These are phyloP conservation scores for Elaphomyces granulatus DNA, from an alignment of 495 filamentous ascomycete genomes.

Conservation along the genomic window DNA sequence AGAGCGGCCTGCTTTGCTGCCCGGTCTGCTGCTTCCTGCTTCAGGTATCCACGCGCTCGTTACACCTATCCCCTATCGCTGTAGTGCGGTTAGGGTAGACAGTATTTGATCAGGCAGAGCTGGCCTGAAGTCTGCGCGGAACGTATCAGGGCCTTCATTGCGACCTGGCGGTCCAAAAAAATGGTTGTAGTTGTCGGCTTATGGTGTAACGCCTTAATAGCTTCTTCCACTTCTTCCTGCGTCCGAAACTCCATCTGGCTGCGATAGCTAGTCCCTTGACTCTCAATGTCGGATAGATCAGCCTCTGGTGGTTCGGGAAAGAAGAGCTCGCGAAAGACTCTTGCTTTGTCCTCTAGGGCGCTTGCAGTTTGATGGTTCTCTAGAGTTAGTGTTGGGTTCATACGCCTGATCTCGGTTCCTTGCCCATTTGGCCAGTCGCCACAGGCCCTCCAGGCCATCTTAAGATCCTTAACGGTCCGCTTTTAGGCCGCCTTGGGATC, in stretches of 20 bases:
- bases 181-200: too few relatives aligned
- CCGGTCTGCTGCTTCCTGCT: too few relatives aligned
- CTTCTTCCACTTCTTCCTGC: conserved; percentile 9
- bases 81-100: too few relatives aligned
- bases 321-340: conserved; percentile 11
- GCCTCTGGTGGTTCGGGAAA: conserved; percentile 11
- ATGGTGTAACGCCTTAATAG: conserved; percentile 6
- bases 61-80: too few relatives aligned
- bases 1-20: too few relatives aligned
- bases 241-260: conserved; percentile 9
- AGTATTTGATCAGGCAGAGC: too few relatives aligned
- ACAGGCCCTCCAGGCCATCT: conserved; percentile 6
- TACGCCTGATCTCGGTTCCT: conserved; percentile 2
- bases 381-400: background rate
- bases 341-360: conserved; percentile 7
- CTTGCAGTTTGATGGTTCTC: too few relatives aligned
- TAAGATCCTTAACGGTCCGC: conserved; percentile 1
- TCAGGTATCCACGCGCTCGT: too few relatives aligned
- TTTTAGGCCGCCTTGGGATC: conserved; percentile 3
- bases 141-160: too few relatives aligned
- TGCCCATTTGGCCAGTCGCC: conserved; percentile 10
- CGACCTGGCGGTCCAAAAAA: too few relatives aligned
- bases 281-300: conserved; percentile 15
- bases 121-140: too few relatives aligned
- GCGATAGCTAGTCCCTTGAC: conserved; percentile 7